phyloP scores from a whole-genome alignment of 129 eudicot genomes.

The Artemisia tridentata region DNA sequence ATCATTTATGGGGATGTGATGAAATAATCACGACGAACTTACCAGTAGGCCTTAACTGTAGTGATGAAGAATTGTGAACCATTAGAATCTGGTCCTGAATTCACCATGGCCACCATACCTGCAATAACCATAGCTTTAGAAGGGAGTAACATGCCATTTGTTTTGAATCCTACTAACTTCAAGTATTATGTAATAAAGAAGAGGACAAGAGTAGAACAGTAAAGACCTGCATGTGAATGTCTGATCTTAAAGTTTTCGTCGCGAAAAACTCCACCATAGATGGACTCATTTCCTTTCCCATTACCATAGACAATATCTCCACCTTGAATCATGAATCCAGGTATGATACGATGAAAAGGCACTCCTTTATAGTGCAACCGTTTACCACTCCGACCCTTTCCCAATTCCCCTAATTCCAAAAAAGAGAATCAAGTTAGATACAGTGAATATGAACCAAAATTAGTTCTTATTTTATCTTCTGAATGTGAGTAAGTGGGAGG shows the following conservation, averaged over 20 bases:
- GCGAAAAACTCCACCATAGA: constrained; percentile 71
- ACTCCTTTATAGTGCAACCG: constrained; percentile 75
- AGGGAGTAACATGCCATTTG: not conserved
- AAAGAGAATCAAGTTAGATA: constrained; percentile 12
- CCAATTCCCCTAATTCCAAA: constrained; percentile 67
- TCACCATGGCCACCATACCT: constrained; percentile 90
- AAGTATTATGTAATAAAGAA: constrained; percentile 11
- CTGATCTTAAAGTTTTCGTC: constrained; percentile 85
- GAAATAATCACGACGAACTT: constrained; percentile 28
- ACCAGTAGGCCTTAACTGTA: constrained; percentile 89
- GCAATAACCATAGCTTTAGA: constrained; percentile 26
- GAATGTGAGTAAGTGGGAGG: not conserved
- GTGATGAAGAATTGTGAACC: constrained; percentile 93
- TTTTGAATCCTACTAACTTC: not conserved
- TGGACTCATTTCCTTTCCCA: constrained; percentile 79
- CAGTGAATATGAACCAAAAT: constrained; percentile 1
- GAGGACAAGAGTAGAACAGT: not conserved
- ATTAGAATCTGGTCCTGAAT: constrained; percentile 94
- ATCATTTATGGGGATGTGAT: not conserved
- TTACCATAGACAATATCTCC: constrained; percentile 75
- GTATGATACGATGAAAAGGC: constrained; percentile 90
- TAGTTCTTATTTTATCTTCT: not conserved
- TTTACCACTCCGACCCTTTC: constrained; percentile 69
- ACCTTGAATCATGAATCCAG: constrained; percentile 98
- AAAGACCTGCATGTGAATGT: constrained; percentile 81